Evolutionary conservation across 2,329 filamentous ascomycete genomes (phyloP).

Genomic region (Taxawa tesnikishii): DNA sequence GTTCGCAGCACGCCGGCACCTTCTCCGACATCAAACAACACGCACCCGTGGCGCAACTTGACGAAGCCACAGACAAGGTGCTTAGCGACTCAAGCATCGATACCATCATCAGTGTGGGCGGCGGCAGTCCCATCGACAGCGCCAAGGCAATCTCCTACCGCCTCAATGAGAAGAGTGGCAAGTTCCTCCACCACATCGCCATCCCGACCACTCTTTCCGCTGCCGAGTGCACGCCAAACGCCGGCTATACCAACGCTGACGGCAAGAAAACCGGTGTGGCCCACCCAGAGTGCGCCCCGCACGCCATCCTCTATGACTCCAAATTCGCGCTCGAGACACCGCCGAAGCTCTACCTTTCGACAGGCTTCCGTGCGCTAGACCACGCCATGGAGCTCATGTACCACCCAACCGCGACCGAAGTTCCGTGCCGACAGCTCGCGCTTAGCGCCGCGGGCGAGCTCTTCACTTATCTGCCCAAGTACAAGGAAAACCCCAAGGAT

Average conservation of each 20-base stretch:
- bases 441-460: slow-evolving; percentile 33
- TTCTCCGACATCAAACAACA: slow-evolving; percentile 44
- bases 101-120: slow-evolving; percentile 43
- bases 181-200: slow-evolving; percentile 33
- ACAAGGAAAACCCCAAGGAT: slow-evolving; percentile 31
- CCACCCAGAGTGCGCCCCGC: slow-evolving; percentile 29
- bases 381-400: slow-evolving; percentile 42
- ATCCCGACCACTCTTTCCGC: slow-evolving; percentile 39
- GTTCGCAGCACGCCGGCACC: slow-evolving; percentile 37
- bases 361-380: slow-evolving; percentile 41
- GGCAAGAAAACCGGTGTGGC: slow-evolving; percentile 39
- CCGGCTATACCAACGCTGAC: slow-evolving; percentile 37
- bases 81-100: slow-evolving; percentile 34
- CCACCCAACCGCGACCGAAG: slow-evolving; percentile 38
- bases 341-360: slow-evolving; percentile 35
- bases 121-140: slow-evolving; percentile 42
- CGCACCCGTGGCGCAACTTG: slow-evolving; percentile 41
- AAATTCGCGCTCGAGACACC: slow-evolving; percentile 40
- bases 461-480: slow-evolving; percentile 35
- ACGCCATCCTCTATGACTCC: slow-evolving; percentile 42
- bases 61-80: slow-evolving; percentile 38
- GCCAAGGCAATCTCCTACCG: slow-evolving; percentile 36
- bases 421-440: slow-evolving; percentile 34
- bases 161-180: slow-evolving; percentile 24
- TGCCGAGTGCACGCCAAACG: slow-evolving; percentile 41